These are phyloP conservation scores for Poronia punctata DNA, from an alignment of 495 filamentous ascomycete species.

Conservation along the genomic window DNA sequence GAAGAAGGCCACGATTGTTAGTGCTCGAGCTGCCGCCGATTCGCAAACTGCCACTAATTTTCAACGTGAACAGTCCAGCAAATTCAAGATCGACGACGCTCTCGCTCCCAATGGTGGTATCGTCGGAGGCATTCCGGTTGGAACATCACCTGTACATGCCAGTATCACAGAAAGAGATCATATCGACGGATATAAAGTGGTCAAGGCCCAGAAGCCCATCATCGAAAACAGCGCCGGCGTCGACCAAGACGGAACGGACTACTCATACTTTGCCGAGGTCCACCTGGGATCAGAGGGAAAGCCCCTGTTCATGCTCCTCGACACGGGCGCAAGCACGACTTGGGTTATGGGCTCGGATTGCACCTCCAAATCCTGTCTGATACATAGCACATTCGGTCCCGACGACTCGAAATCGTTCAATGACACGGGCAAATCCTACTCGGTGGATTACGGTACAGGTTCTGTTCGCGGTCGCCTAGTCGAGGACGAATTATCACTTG, in stretches of 20 bases:
- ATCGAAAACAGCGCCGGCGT: conserved; percentile 54
- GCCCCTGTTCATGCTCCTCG: conserved; percentile 65
- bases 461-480: conserved; percentile 55
- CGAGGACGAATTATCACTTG: conserved; percentile 58
- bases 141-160: conserved; percentile 2
- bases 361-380: conserved; percentile 49
- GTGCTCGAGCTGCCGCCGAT: conserved; percentile 4
- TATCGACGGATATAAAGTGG: conserved; percentile 53
- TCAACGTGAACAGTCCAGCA: conserved; percentile 1
- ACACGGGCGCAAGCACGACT: conserved; percentile 69
- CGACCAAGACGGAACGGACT: conserved; percentile 69
- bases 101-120: not conserved
- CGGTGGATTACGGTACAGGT: conserved; percentile 66
- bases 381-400: conserved; percentile 60
- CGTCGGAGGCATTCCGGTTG: conserved; percentile 9
- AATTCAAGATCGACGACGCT: conserved; percentile 8
- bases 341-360: conserved; percentile 73
- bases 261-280: conserved; percentile 68
- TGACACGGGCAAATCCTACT: conserved; percentile 41
- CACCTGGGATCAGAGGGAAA: conserved; percentile 57
- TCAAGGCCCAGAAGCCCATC: conserved; percentile 46
- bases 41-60: not conserved
- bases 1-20: conserved; percentile 16
- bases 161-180: conserved; percentile 24
- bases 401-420: conserved; percentile 52